Conservation (phyloP, 306 rosid species). For the Rosa persica region DNA sequence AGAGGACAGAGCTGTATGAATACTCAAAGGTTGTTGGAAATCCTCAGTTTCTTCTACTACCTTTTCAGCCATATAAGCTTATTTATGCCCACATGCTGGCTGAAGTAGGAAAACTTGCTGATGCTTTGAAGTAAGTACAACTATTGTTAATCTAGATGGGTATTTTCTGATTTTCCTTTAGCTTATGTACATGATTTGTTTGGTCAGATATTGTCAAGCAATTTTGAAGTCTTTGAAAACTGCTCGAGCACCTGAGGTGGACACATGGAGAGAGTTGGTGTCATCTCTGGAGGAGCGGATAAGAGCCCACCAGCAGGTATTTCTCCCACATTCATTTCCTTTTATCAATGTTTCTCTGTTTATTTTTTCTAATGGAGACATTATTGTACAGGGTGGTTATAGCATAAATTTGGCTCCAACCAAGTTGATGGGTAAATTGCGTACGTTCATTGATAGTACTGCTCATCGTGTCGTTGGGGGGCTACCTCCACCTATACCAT, state of each 20-base stretch:
- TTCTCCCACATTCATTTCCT: slow-evolving; percentile 17
- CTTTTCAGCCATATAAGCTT: slow-evolving; percentile 75
- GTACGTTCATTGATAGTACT: slow-evolving; percentile 63
- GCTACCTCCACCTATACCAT: slow-evolving; percentile 61
- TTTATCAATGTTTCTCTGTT: neutral
- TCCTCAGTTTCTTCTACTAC: slow-evolving; percentile 62
- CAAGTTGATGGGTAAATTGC: slow-evolving; percentile 67
- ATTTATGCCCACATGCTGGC: slow-evolving; percentile 74
- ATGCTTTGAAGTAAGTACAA: slow-evolving; percentile 65
- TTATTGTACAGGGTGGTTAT: slow-evolving; percentile 59
- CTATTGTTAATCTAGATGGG: neutral
- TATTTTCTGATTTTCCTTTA: slow-evolving; percentile 10
- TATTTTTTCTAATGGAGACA: neutral
- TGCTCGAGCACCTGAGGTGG: slow-evolving; percentile 66
- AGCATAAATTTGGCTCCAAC: slow-evolving; percentile 54
- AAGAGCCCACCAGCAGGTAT: slow-evolving; percentile 67
- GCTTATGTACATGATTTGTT: slow-evolving; percentile 15
- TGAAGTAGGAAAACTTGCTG: slow-evolving; percentile 71
- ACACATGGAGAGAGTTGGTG: slow-evolving; percentile 57
- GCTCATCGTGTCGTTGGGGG: slow-evolving; percentile 74
- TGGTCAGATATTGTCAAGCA: slow-evolving; percentile 66
- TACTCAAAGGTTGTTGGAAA: slow-evolving; percentile 65
- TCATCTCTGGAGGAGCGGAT: slow-evolving; percentile 69
- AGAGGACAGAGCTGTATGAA: slow-evolving; percentile 73
- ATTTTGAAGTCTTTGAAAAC: slow-evolving; percentile 54